A percentile compares a stretch with the other conserved stretches of the same genome.
Evolutionary conservation across 2,329 filamentous ascomycete species (phyloP).

Genomic region (Xylaria sp.): DNA sequence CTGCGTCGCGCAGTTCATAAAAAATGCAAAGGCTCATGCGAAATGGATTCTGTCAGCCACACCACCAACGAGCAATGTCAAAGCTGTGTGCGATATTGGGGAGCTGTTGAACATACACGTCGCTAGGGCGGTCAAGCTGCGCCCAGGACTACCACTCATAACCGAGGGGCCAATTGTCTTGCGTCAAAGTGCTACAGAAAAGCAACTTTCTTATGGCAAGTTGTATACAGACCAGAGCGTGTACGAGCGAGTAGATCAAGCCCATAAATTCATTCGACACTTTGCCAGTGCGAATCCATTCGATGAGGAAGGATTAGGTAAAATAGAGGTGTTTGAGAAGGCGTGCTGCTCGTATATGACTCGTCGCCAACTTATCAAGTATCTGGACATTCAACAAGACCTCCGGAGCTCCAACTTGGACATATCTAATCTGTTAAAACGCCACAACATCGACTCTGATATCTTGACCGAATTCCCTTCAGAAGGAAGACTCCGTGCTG

Average conservation of each 20-base stretch:
- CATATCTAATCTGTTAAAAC: slow-evolving; percentile 32
- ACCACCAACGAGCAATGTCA: slow-evolving; percentile 52
- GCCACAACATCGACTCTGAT: slow-evolving; percentile 9
- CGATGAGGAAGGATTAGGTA: slow-evolving; percentile 40
- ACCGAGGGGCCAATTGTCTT: slow-evolving; percentile 49
- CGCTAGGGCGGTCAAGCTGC: slow-evolving; percentile 49
- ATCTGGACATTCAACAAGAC: slow-evolving; percentile 47
- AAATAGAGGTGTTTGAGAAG: slow-evolving; percentile 37
- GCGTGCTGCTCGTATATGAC: slow-evolving; percentile 47
- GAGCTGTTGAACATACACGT: slow-evolving; percentile 53
- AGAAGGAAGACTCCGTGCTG: slow-evolving; percentile 27
- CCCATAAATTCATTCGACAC: slow-evolving; percentile 45
- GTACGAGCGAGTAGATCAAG: slow-evolving; percentile 51
- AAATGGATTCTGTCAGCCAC: slow-evolving; percentile 60
- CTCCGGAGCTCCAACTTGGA: slow-evolving; percentile 47
- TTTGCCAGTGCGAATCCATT: slow-evolving; percentile 50
- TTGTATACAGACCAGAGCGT: slow-evolving; percentile 51
- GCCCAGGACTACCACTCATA: slow-evolving; percentile 51
- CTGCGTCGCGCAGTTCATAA: slow-evolving; percentile 49
- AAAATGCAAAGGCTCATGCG: slow-evolving; percentile 46
- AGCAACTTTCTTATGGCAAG: slow-evolving; percentile 48
- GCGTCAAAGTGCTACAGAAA: slow-evolving; percentile 49
- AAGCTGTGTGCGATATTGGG: slow-evolving; percentile 51
- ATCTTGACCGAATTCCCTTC: slow-evolving; percentile 1
- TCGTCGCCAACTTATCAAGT: slow-evolving; percentile 41